A percentile compares a stretch with the other conserved stretches of the same genome.
Evolutionary conservation across 2,329 filamentous ascomycete species (phyloP).

Genomic region (Trematosphaeria pertusa): DNA sequence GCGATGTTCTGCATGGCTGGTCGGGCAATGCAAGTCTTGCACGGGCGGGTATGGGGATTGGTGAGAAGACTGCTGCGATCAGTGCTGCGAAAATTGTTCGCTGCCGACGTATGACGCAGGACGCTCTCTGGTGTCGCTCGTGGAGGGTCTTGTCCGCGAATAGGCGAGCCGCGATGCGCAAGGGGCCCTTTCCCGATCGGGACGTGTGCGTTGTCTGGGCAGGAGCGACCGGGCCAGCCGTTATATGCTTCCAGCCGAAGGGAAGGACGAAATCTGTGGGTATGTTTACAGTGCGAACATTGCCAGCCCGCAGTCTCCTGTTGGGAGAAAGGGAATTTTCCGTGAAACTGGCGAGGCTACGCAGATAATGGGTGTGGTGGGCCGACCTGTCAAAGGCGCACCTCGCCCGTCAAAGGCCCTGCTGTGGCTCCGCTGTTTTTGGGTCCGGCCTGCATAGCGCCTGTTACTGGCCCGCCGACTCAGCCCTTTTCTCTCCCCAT

Average conservation of each 20-base stretch:
- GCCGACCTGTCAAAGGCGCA: too few relatives aligned
- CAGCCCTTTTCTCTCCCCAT: conserved; percentile 3
- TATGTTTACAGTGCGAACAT: too few relatives aligned
- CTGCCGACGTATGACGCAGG: conserved; percentile 16
- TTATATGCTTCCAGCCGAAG: too few relatives aligned
- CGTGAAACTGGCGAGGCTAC: too few relatives aligned
- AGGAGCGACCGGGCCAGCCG: neutral
- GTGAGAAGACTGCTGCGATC: conserved; percentile 2
- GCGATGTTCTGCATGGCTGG: conserved; percentile 22
- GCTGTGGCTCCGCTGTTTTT: too few relatives aligned
- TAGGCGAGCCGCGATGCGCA: conserved; percentile 8
- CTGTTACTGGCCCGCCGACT: too few relatives aligned
- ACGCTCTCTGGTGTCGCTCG: conserved; percentile 3
- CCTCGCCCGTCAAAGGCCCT: too few relatives aligned
- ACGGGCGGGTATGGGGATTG: conserved; percentile 12
- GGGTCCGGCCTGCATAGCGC: too few relatives aligned
- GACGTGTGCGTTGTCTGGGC: neutral
- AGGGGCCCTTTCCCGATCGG: neutral
- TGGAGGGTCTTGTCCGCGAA: neutral
- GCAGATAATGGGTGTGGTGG: too few relatives aligned
- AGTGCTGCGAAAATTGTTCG: conserved; percentile 1
- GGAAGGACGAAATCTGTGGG: too few relatives aligned
- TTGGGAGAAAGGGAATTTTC: too few relatives aligned
- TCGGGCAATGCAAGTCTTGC: conserved; percentile 7
- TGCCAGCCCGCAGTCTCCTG: too few relatives aligned